Conservation (phyloP, 2,329 filamentous ascomycete genomes). For the Aspergillus tanneri region DNA sequence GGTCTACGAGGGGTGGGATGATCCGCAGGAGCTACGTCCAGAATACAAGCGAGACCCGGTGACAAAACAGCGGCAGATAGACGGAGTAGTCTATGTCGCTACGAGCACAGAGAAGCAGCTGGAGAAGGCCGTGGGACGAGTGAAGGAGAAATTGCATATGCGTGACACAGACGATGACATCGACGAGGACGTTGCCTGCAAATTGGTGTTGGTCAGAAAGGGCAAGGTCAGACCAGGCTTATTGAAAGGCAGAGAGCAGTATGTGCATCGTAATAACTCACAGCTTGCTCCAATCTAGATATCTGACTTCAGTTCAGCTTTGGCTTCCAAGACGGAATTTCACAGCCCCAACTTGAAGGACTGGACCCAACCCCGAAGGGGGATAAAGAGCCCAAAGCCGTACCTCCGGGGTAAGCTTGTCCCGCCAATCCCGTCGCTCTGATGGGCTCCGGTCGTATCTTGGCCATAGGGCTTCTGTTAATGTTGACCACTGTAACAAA, state of each 20-base stretch:
- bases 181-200: no score
- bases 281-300: neutral
- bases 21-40: constrained; percentile 12
- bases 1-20: constrained; percentile 15
- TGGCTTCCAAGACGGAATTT: constrained; percentile 46
- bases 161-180: no score
- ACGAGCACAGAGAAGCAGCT: no score
- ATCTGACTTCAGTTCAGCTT: constrained; percentile 31
- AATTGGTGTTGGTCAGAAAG: no score
- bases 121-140: no score
- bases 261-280: neutral
- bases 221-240: constrained; percentile 1
- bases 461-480: neutral
- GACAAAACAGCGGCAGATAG: constrained; percentile 1
- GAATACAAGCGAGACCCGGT: constrained; percentile 1
- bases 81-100: constrained; percentile 5
- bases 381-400: constrained; percentile 6
- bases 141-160: no score
- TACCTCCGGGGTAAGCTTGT: constrained; percentile 33
- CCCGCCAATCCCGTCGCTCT: no score
- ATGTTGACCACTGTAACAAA: constrained; percentile 15
- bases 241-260: neutral
- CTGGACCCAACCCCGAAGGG: constrained; percentile 24
- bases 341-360: constrained; percentile 41
- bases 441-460: neutral